A percentile compares a stretch with the other conserved stretches of the same genome.
Conservation (phyloP, 73 alveolate genomes). For the Paramecium primaurelia region DNA sequence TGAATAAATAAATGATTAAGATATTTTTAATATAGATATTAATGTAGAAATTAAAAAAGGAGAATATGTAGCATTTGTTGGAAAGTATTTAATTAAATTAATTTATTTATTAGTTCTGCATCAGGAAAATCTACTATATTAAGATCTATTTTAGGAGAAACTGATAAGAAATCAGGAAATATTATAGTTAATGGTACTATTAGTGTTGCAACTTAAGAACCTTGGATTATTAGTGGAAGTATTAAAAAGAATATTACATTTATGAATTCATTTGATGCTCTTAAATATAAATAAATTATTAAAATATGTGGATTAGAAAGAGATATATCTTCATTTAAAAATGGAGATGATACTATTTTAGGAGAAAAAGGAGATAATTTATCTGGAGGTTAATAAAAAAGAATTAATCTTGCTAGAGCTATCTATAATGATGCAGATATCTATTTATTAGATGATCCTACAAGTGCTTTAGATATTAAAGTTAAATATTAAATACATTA, state of each 20-base stretch:
- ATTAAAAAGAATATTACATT: background rate
- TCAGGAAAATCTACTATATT: too few relatives aligned
- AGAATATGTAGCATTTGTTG: background rate
- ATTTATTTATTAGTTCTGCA: too few relatives aligned
- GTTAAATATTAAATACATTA: constrained; percentile 82
- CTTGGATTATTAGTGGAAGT: constrained; percentile 21
- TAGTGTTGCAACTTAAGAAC: constrained; percentile 21
- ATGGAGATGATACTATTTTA: constrained; percentile 61
- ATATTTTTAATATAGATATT: background rate
- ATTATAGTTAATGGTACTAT: background rate
- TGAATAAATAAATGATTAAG: background rate
- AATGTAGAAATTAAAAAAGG: background rate
- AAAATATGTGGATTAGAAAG: constrained; percentile 67
- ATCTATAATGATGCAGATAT: constrained; percentile 78
- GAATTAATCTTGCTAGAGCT: constrained; percentile 80
- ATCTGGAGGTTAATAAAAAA: constrained; percentile 76
- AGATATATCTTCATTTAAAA: constrained; percentile 19
- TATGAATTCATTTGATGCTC: background rate
- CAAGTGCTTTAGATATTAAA: constrained; percentile 92
- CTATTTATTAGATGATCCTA: constrained; percentile 91
- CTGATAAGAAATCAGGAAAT: too few relatives aligned
- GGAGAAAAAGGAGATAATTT: constrained; percentile 71
- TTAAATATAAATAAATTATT: background rate
- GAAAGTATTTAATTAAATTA: too few relatives aligned
- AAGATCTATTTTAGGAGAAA: too few relatives aligned